A percentile compares a stretch with the other conserved stretches of the same genome.
Evolutionary conservation across 257 asterid species (phyloP).

Genomic region (Nicotiana sylvestris): DNA sequence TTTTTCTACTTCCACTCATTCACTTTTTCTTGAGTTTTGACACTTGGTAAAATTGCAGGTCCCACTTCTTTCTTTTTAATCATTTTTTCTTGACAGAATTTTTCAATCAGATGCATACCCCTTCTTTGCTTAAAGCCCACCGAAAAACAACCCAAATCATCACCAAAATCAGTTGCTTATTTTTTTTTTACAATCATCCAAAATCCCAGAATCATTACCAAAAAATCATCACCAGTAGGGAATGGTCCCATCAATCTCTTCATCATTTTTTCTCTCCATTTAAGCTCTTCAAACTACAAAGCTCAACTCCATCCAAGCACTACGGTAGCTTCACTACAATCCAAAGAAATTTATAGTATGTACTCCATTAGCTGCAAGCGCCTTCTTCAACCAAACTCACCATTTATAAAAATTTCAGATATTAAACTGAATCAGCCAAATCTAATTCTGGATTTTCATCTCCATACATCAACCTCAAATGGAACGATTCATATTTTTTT

Average conservation of each 20-base stretch:
- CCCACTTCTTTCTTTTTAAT: neutral
- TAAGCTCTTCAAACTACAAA: neutral
- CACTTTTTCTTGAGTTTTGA: neutral
- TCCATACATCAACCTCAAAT: conserved; percentile 2
- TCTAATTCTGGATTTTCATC: neutral
- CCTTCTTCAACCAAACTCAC: neutral
- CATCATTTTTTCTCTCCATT: too few relatives aligned
- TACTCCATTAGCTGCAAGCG: neutral
- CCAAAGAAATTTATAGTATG: neutral
- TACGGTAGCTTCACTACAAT: neutral
- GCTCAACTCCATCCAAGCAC: neutral
- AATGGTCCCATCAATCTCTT: neutral
- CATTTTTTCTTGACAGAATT: too few relatives aligned
- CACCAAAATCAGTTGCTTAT: neutral
- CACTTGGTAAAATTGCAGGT: neutral
- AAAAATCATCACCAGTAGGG: neutral
- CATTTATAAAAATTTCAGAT: neutral
- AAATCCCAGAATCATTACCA: neutral
- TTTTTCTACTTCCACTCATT: too few relatives aligned
- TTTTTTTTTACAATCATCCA: neutral
- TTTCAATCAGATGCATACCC: neutral
- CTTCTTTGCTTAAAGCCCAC: neutral
- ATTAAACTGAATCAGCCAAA: neutral
- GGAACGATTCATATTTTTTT: neutral
- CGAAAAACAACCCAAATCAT: neutral